Evolutionary conservation across 164 flowering plant species (phyloP), one percentile per base, ranked within the genome.

Genomic region (Tetrastigma voinierianum): DNA sequence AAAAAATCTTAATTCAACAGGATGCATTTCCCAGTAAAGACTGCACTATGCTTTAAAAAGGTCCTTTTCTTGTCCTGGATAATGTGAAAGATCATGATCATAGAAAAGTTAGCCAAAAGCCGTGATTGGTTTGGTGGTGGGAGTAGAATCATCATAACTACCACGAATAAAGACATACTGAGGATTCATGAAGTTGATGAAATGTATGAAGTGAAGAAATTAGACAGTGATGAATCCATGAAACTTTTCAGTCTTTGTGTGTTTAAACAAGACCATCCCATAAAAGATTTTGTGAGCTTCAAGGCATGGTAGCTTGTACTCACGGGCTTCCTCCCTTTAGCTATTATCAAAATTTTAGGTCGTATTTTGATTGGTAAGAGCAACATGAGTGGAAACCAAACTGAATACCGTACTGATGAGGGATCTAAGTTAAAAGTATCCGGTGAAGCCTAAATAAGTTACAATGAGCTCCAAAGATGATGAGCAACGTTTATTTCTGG

Each of bases 291-390:
- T 14, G 3, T 9, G 44, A 44, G 12, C 62, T 57, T 0, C 15
- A 9, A 19, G 9, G 12, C 5, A 59, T 46, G 1, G 32, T 51
- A 4, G n/a, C 19, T 3, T 46, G 44, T 59, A 51, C 64, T 45
- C 19, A 18, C 2, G 53, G 64, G 1, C 55, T 49, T 52, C 76
- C n/a, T n/a, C n/a, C 76, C 76, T 10, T n/a, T 64, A 19, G 64
- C 64, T 57, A 53, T 73, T 57, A 53, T 73, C 6, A 24, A 48
- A 43, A 44, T 64, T 7, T 15, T 57, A 14, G 76, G 68, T 20
- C 58, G 61, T 2, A n/a, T 3, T 43, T 46, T 73, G 0, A 6
- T 1, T 44, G 16, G 21, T 1, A 61, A 18, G 32, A 49, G 18
- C 10, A 7, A 12, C 15, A 10, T 8, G 46, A 53, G 6, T 72